These are phyloP conservation scores for Acanthamoeba healyi DNA, from an alignment of 208 protist species.

Conservation along the genomic window DNA sequence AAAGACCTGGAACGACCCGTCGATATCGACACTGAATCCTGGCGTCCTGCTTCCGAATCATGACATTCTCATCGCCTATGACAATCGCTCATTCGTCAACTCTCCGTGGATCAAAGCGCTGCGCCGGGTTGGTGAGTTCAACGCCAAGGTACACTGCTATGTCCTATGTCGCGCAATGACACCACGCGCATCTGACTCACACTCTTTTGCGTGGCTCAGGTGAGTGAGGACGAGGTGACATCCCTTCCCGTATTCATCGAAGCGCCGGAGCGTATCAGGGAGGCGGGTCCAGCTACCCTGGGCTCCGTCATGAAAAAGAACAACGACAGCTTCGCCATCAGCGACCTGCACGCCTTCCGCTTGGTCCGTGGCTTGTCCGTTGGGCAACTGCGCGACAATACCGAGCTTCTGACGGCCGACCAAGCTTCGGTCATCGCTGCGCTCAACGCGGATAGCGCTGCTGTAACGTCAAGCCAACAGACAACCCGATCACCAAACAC, in stretches of 20 bases:
- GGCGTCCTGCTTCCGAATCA: background rate
- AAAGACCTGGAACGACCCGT: background rate
- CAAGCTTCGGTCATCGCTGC: background rate
- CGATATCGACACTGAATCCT: background rate
- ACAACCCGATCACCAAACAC: background rate
- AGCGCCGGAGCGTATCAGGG: background rate
- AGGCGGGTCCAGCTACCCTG: background rate
- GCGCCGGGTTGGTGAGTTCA: background rate
- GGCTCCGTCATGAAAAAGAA: background rate
- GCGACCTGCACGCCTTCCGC: background rate
- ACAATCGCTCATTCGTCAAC: background rate
- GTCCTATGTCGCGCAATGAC: background rate
- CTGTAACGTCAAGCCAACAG: background rate
- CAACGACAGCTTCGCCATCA: background rate
- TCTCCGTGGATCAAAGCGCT: background rate
- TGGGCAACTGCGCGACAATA: background rate
- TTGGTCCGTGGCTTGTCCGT: background rate
- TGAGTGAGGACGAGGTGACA: background rate
- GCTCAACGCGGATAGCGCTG: background rate
- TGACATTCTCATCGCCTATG: background rate
- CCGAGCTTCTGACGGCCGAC: background rate
- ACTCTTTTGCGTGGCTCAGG: background rate
- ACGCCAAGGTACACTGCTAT: background rate
- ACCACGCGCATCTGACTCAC: background rate
- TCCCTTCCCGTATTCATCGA: background rate